Base-by-base conservation (phyloP, 2,329 filamentous ascomycete species). In the Fonsecaea monophora region DNA sequence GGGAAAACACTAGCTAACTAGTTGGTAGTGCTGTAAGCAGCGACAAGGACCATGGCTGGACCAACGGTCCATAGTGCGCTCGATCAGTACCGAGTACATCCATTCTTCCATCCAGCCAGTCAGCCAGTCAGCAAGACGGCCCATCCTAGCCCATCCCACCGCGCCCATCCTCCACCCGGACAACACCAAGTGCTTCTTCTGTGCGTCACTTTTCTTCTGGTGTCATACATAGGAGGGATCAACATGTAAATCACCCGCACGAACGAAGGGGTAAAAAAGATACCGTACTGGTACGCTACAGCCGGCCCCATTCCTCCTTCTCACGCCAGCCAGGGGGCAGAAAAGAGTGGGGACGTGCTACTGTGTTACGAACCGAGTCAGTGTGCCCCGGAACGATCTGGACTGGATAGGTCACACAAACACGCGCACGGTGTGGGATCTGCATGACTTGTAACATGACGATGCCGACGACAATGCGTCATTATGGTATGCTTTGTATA, bases 221-320 rank as follows among this genome's bases (percentile, higher is more conserved):
- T 25, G 45, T 4, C 25, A 25, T 25, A 25, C 45, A 25, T 50
- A 25, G 18, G 18, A 25, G 38, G 18, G 50, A 58, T 7, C 25
- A 53, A 59, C 53, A 57, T 13, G 58, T 60, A 40, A 58, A 65
- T 62, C 59, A 65, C 45, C 42, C 53, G 62, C 62, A 68, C 58
- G 42, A 64, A 50, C 40, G 35, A 53, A 48, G 13, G 21, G 21
- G 38, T 13, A 13, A 25, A 25, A 25, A 25, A 50, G 18, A 50
- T 25, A 50, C 18, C 45, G 18, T 21, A 64, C 21, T 40, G 55
- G 35, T 10, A 45, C 56, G 53, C 57, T 61, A 61, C 35, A 50
- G 35, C 25, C 12, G 30, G 54, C 48, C 48, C 57, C 37, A 45
- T 35, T n/a, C 40, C 35, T 32, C 9, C 21, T 50, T 50, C 42